Evolutionary conservation across 331 rosid genomes (phyloP).

Genomic region (Rosa hybrid): DNA sequence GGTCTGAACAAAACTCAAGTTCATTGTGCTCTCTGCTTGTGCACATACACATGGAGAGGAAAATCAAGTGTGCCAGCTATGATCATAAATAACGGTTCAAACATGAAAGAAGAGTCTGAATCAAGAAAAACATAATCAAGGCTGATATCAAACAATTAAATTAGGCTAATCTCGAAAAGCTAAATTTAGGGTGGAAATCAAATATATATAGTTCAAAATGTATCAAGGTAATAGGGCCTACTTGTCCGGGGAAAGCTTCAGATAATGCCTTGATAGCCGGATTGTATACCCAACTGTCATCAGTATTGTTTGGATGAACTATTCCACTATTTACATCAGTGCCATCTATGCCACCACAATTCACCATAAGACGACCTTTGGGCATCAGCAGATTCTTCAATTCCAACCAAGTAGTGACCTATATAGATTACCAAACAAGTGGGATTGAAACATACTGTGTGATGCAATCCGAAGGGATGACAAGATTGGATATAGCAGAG

Average conservation of each 20-base stretch:
- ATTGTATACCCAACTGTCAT: slow-evolving; percentile 54
- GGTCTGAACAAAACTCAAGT: background rate
- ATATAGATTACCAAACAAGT: slow-evolving; percentile 22
- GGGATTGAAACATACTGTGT: slow-evolving; percentile 5
- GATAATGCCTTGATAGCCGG: slow-evolving; percentile 60
- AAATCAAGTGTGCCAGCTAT: background rate
- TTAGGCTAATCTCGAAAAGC: background rate
- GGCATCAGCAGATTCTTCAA: slow-evolving; percentile 61
- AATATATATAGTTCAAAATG: slow-evolving; percentile 16
- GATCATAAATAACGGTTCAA: background rate
- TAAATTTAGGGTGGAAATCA: slow-evolving; percentile 11
- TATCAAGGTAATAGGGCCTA: slow-evolving; percentile 36
- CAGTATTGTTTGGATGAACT: slow-evolving; percentile 27
- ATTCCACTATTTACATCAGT: slow-evolving; percentile 36
- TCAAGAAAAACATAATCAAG: background rate
- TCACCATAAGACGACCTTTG: slow-evolving; percentile 84
- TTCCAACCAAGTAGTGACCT: slow-evolving; percentile 77
- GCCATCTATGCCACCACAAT: slow-evolving; percentile 74
- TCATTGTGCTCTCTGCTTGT: background rate
- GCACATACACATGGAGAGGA: background rate
- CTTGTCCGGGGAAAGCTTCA: slow-evolving; percentile 82
- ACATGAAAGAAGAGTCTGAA: background rate
- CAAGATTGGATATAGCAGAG: background rate
- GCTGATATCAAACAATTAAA: background rate
- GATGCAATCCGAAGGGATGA: background rate